Evolutionary conservation across 371 early-diverging fungal species (phyloP).

Genomic region (Chytridiales sp.): DNA sequence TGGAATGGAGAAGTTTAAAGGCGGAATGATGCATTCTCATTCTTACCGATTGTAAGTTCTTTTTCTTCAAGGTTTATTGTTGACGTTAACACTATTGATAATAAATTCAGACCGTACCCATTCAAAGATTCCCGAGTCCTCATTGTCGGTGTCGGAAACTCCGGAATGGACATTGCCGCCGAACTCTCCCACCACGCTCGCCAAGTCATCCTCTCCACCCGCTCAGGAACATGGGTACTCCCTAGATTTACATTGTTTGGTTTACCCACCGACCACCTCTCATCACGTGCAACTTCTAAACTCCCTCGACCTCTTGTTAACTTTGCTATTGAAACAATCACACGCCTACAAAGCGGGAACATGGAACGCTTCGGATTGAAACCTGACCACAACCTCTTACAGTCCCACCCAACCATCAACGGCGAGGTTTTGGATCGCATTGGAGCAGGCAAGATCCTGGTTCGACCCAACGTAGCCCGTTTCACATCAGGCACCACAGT

Average conservation of each 20-base stretch:
- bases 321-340: slow-evolving; percentile 27
- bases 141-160: slow-evolving; percentile 55
- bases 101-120: slow-evolving; percentile 32
- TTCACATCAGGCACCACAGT: slow-evolving; percentile 24
- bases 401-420: slow-evolving; percentile 48
- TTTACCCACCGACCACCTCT: slow-evolving; percentile 48
- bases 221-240: slow-evolving; percentile 47
- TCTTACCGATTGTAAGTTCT: slow-evolving; percentile 48
- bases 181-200: slow-evolving; percentile 53
- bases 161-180: slow-evolving; percentile 52
- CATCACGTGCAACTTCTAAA: slow-evolving; percentile 29
- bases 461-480: slow-evolving; percentile 47
- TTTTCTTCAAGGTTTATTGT: background rate
- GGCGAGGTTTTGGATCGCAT: slow-evolving; percentile 47
- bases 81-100: background rate
- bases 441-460: slow-evolving; percentile 44
- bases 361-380: slow-evolving; percentile 34
- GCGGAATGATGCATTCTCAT: slow-evolving; percentile 53
- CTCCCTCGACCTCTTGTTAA: slow-evolving; percentile 30
- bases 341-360: slow-evolving; percentile 35
- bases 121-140: slow-evolving; percentile 47
- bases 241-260: slow-evolving; percentile 45
- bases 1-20: slow-evolving; percentile 48
- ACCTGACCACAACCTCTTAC: slow-evolving; percentile 32
- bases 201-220: slow-evolving; percentile 44